Evolutionary conservation across 805 yeast species (phyloP).

Genomic region (Kuraishia molischiana): DNA sequence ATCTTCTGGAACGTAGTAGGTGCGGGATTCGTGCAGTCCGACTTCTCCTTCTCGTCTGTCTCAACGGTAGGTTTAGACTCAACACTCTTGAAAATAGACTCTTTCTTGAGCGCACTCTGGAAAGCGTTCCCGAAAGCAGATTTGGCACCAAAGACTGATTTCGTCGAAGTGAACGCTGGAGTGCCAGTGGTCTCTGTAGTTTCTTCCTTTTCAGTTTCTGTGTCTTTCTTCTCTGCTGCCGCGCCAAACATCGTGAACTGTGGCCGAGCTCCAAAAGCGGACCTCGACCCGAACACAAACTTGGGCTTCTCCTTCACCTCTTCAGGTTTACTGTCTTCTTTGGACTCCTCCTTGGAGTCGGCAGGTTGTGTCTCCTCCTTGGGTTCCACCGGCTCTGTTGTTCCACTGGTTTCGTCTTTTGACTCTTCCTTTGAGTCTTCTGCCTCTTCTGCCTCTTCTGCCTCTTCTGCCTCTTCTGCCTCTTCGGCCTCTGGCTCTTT

Average conservation of each 20-base stretch:
- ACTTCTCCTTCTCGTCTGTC: conserved; percentile 8
- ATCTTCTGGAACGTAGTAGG: conserved; percentile 39
- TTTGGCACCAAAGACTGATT: conserved; percentile 32
- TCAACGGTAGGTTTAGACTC: conserved; percentile 12
- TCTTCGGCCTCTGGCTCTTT: not conserved
- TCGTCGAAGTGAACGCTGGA: conserved; percentile 8
- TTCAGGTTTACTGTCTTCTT: not conserved
- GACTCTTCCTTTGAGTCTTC: conserved; percentile 8
- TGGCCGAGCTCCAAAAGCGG: conserved; percentile 36
- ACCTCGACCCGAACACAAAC: conserved; percentile 47
- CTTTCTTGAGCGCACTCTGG: conserved; percentile 36
- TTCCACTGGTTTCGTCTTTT: conserved; percentile 4
- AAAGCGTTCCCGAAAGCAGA: conserved; percentile 46
- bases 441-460: conserved; percentile 5
- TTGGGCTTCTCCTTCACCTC: conserved; percentile 22
- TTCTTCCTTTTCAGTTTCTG: conserved; percentile 3
- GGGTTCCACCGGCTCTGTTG: conserved; percentile 3
- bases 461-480: conserved; percentile 3
- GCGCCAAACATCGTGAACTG: conserved; percentile 24
- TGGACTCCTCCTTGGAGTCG: not conserved
- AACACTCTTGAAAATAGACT: conserved; percentile 38
- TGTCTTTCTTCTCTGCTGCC: conserved; percentile 3
- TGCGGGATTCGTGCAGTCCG: conserved; percentile 17
- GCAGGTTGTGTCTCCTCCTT: not conserved
- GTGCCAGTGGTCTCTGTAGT: conserved; percentile 1